A percentile compares a stretch with the other conserved stretches of the same genome.
phyloP scores from a whole-genome alignment of 2,329 filamentous ascomycete genomes.

The Diaporthe vexans region DNA sequence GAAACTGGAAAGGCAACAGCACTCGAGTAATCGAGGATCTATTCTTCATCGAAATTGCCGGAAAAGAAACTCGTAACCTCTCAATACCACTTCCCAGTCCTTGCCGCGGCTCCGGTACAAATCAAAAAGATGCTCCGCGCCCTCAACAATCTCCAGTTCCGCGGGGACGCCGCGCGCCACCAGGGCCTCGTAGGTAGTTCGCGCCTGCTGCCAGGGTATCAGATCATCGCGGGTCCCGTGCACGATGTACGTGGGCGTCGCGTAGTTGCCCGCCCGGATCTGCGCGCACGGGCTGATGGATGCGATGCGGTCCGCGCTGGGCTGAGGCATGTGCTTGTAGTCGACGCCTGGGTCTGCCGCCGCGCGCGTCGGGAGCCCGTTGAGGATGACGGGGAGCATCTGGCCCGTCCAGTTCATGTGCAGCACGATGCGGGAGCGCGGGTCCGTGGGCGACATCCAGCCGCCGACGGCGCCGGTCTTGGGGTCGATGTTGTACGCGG shows the following conservation, averaged over 20 bases:
- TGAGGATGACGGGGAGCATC: conserved; percentile 47
- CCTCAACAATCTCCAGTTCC: conserved; percentile 39
- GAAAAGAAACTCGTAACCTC: not conserved
- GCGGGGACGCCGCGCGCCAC: conserved; percentile 37
- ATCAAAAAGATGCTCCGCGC: conserved; percentile 32
- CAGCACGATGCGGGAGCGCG: conserved; percentile 54
- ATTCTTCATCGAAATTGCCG: not conserved
- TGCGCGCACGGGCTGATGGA: conserved; percentile 47
- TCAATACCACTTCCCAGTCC: not conserved
- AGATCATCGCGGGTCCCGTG: conserved; percentile 49
- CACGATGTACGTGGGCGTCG: conserved; percentile 50
- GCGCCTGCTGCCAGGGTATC: conserved; percentile 47
- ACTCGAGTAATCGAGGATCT: not conserved
- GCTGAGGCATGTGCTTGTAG: conserved; percentile 42
- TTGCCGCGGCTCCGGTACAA: not conserved
- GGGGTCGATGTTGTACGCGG: conserved; percentile 1
- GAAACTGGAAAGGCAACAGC: not conserved
- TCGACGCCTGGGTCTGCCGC: conserved; percentile 31
- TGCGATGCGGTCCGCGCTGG: conserved; percentile 35
- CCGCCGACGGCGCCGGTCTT: conserved; percentile 63
- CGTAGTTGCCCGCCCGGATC: conserved; percentile 45
- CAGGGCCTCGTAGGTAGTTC: conserved; percentile 43
- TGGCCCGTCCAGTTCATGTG: conserved; percentile 59
- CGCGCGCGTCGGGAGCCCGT: conserved; percentile 20
- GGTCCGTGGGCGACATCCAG: conserved; percentile 46